Evolutionary conservation across 2,329 filamentous ascomycete species (phyloP), one percentile per base, ranked within the genome.

Genomic region (Juglanconis sp.): DNA sequence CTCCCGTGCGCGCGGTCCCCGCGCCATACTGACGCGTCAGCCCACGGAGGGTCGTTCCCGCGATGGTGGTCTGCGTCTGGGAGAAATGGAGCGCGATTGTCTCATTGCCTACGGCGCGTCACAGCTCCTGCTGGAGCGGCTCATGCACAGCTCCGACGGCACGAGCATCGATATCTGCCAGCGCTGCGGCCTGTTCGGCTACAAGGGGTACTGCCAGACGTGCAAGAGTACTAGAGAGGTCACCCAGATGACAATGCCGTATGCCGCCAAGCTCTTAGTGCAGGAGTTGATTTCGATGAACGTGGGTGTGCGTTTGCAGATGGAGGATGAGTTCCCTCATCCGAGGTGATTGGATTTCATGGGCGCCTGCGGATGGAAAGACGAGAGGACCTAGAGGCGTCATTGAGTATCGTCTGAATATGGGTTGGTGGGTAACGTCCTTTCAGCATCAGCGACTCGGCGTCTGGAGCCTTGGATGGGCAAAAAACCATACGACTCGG

Each of bases 261-360:
- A 99, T 75, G 95, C 95, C 17, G 95, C 95, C 1, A 98, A 99
- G 82, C 77, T 99, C 71, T 79, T 99, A 59, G 91, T 98, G 53
- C 95, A 99, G 79, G 95, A 99, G 77, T 76, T 99, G 69, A 88
- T 96, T 71, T 96, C 92, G 74, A 99, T 99, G 95, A 99, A 99
- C 74, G 92, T 99, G n/a, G 90, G 93, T 64, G 94, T 96, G 62
- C 83, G 90, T 60, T 79, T 99, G 76, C 91, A 94, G 79, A 77
- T 99, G 66, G 92, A 92, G 69, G 95, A 99, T 72, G 92, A 98
- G 76, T 99, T 99, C 74, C 92, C 92, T 15, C 83, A 87, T 67
- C 83, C 83, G 31, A 74, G 72, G 62, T 71, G 66, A 61, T 38
- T 34, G 24, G 13, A 4, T 32, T 7, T 4, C 10, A 34, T 44